Evolutionary conservation across 192 early-diverging fungal genomes (phyloP), one percentile per base, ranked within the genome.

Genomic region (Backusella circina): DNA sequence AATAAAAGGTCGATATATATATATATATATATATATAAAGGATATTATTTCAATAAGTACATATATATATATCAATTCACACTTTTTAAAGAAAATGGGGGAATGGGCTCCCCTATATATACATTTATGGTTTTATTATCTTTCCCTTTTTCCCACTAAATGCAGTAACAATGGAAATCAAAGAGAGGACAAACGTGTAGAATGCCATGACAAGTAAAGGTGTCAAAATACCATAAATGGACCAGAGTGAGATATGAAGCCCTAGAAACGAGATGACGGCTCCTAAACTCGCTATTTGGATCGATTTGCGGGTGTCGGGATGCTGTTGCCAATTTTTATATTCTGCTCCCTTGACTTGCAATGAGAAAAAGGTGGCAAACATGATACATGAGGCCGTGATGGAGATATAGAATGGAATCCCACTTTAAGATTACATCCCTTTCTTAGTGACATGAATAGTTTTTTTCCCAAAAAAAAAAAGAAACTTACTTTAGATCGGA

Each of bases 241-340:
- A 23, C 68, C 68, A 70, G 0, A 44, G 13, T 30, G 68, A 39
- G 26, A 7, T 44, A 13, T 38, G 36, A 16, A 70, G 38, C 21
- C 68, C 68, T 30, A 70, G 6, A 47, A 70, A 70, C 26, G 68
- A 70, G 33, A 70, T 41, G 10, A 70, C 21, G 12, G 68, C 21
- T 16, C 68, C 36, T 30, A 70, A 26, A 70, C 68, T 70, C 1
- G 68, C 68, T 0, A 28, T 44, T 30, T 70, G 68, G 23, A 70
- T 70, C 36, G 36, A 70, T 12, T 47, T 37, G 36, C 39, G 36
- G 5, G 68, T 70, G 9, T 44, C 23, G 18, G 39, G 68, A 28
- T 44, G 21, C 23, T 70, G 38, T 18, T 70, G 68, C 68, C 68
- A 70, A 41, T 70, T 70, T 30, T 70, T 44, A 70, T 70, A 70